A percentile compares a stretch with the other conserved stretches of the same genome.
These are phyloP conservation scores for Backusella tarrabulga DNA, from an alignment of 192 early-diverging fungal genomes.

Conservation along the genomic window DNA sequence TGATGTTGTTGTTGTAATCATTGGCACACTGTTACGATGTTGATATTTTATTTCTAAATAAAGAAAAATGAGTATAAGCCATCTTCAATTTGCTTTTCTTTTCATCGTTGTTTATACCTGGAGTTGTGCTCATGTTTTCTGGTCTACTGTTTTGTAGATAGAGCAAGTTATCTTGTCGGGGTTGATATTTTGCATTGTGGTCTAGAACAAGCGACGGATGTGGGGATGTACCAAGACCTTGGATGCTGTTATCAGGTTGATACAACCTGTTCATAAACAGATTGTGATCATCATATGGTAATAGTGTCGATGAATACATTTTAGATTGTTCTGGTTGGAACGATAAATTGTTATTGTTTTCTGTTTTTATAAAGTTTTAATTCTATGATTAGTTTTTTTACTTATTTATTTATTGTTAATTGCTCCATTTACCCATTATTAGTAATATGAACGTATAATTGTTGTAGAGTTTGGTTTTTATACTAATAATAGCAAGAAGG, in stretches of 20 bases:
- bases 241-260: background rate
- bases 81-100: background rate
- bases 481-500: background rate
- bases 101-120: background rate
- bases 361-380: background rate
- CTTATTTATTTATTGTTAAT: background rate
- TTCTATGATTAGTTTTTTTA: background rate
- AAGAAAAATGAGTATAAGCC: background rate
- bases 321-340: background rate
- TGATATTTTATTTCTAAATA: slow-evolving; percentile 1
- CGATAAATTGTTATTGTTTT: background rate
- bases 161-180: background rate
- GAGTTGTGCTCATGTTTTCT: background rate
- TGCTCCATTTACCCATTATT: background rate
- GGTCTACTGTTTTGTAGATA: background rate
- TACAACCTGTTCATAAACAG: background rate
- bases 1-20: background rate
- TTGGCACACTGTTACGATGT: background rate
- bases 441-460: background rate
- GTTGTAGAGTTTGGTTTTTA: background rate
- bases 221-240: background rate
- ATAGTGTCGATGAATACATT: background rate
- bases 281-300: background rate
- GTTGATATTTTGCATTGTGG: background rate
- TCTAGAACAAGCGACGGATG: background rate